phyloP scores from a whole-genome alignment of 129 eudicot genomes.

The Dittrichia graveolens region DNA sequence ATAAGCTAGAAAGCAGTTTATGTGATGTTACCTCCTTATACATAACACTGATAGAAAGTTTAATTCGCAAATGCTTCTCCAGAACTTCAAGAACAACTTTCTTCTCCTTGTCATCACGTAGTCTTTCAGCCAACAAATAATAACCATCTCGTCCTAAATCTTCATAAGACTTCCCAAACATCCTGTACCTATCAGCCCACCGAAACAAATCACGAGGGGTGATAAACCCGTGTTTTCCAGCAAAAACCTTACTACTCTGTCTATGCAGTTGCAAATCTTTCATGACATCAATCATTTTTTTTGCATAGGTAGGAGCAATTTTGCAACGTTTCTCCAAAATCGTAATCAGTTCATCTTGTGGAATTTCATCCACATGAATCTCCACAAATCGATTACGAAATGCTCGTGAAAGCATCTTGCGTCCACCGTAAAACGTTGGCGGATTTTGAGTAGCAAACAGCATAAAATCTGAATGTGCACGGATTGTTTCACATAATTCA shows the following conservation, averaged over 20 bases:
- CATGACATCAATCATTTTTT: slow-evolving; percentile 87
- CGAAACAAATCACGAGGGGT: slow-evolving; percentile 98
- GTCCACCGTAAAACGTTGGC: slow-evolving; percentile 92
- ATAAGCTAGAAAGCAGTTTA: background rate
- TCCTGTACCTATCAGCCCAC: slow-evolving; percentile 85
- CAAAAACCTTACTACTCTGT: slow-evolving; percentile 91
- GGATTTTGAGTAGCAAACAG: slow-evolving; percentile 99
- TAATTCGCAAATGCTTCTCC: slow-evolving; percentile 60
- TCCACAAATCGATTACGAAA: slow-evolving; percentile 96
- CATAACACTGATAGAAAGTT: slow-evolving; percentile 50
- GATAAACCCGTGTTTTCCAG: slow-evolving; percentile 92
- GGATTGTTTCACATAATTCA: slow-evolving; percentile 72
- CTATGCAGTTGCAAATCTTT: slow-evolving; percentile 81
- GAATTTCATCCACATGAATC: slow-evolving; percentile 97
- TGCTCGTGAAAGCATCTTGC: slow-evolving; percentile 95
- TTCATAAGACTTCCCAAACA: slow-evolving; percentile 58
- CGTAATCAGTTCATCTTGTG: slow-evolving; percentile 67
- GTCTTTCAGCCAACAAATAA: slow-evolving; percentile 86
- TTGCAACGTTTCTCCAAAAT: slow-evolving; percentile 74
- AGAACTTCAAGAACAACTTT: slow-evolving; percentile 72
- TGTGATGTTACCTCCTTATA: slow-evolving; percentile 59
- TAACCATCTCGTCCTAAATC: slow-evolving; percentile 90
- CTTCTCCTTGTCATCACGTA: slow-evolving; percentile 79
- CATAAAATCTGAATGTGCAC: slow-evolving; percentile 87
- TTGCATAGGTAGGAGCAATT: slow-evolving; percentile 68